Evolutionary conservation across 225 moss, liverwort and hornwort species (phyloP), one percentile per base, ranked within the genome.

Genomic region (Antitrichia curtipendula): DNA sequence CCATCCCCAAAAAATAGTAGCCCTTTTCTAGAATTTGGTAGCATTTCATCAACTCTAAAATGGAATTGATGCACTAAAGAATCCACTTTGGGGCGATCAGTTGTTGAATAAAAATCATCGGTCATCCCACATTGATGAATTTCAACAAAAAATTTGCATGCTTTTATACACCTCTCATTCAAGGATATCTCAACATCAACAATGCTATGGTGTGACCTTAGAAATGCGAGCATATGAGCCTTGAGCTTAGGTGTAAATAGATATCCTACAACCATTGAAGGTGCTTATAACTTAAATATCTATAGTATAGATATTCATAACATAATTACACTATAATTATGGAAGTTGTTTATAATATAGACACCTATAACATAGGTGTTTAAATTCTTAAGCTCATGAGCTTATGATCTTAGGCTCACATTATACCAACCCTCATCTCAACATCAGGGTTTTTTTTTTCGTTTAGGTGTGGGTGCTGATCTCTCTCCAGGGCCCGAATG

Each of bases 11-110:
- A 74, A 32, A 19, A 20, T 12, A 21, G 15, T 0, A 0, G 0
- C 10, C 20, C 22, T 8, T 52, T 19, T 1, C 3, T 0, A 34
- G 34, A 1, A 75, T 50, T 75, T 22, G 13, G 5, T 34, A 75
- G 34, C 21, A 50, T 21, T 21, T 50, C 34, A 75, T 52, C 22
- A 5, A 52, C 7, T 75, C 36, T 53, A 5, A 36, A 36, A 13
- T 23, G 1, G 7, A 9, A 32, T 36, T 8, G 2, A 14, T 52
- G 36, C 6, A 36, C 3, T 14, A 22, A 8, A 52, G 2, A 3
- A 8, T 52, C 5, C 0, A 22, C 20, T 75, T 52, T 14, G 0
- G 2, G 0, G 1, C 1, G 1, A 22, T 8, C 23, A 23, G 6
- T 36, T 53, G 3, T 74, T 34, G 20, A 75, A 52, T 52, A 21